Conservation (phyloP, 495 filamentous ascomycete genomes). For the Penicillium atrosanguineum region DNA sequence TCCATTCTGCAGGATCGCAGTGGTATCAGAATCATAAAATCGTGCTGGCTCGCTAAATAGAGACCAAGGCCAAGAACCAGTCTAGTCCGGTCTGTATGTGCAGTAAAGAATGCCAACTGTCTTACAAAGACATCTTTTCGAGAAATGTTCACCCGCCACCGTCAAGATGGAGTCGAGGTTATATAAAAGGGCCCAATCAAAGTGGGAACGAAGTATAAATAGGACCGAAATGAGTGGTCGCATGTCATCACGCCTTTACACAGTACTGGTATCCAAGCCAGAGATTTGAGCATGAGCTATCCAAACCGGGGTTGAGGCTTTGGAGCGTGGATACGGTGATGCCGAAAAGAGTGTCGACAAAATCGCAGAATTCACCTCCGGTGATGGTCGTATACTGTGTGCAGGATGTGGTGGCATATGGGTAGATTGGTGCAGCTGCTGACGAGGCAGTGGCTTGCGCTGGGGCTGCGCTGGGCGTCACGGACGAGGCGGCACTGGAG, state of each 20-base stretch:
- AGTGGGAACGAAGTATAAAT: background rate
- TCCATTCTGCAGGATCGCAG: background rate
- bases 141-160: slow-evolving; percentile 2
- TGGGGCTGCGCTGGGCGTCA: slow-evolving; percentile 12
- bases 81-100: background rate
- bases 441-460: slow-evolving; percentile 13
- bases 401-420: slow-evolving; percentile 40
- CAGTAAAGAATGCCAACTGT: background rate
- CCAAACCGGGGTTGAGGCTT: slow-evolving; percentile 40
- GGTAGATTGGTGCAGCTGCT: slow-evolving; percentile 15
- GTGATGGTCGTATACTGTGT: slow-evolving; percentile 39
- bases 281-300: slow-evolving; percentile 33
- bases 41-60: slow-evolving; percentile 5
- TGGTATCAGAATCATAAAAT: slow-evolving; percentile 8
- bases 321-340: slow-evolving; percentile 29
- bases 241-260: slow-evolving; percentile 22
- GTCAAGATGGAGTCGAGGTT: background rate
- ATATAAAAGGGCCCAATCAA: background rate
- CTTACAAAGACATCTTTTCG: background rate
- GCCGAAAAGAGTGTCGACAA: slow-evolving; percentile 29
- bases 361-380: slow-evolving; percentile 40
- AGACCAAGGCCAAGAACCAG: slow-evolving; percentile 5
- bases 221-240: background rate
- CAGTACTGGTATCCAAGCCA: slow-evolving; percentile 44
- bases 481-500: slow-evolving; percentile 6